These are phyloP conservation scores for Aspergillus funiculosus DNA, from an alignment of 495 filamentous ascomycete genomes.

Conservation along the genomic window DNA sequence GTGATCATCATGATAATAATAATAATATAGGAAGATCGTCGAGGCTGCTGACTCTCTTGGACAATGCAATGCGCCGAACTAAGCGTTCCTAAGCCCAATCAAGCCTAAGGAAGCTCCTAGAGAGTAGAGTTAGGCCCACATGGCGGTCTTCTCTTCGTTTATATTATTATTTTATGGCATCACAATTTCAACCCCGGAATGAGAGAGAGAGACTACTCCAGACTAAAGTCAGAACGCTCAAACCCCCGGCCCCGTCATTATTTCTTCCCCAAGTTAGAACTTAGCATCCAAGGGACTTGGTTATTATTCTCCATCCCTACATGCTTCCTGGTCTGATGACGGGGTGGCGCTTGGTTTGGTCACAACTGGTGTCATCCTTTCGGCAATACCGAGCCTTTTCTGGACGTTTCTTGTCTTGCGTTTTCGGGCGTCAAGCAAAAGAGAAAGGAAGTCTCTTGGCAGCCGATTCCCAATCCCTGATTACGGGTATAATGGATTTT, in stretches of 20 bases:
- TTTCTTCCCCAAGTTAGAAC: background rate
- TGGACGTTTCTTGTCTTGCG: background rate
- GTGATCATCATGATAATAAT: too few relatives aligned
- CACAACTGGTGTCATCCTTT: constrained; percentile 2
- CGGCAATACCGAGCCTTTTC: background rate
- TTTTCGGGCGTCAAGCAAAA: background rate
- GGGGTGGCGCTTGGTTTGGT: constrained; percentile 1
- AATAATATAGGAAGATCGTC: background rate
- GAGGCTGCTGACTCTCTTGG: background rate
- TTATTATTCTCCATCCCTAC: background rate
- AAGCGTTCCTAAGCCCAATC: background rate
- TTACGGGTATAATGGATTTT: too few relatives aligned
- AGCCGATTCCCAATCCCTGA: too few relatives aligned
- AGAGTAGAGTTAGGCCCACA: background rate
- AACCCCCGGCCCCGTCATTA: background rate
- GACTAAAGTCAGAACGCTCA: background rate
- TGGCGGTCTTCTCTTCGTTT: background rate
- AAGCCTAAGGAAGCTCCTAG: background rate
- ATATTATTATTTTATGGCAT: too few relatives aligned
- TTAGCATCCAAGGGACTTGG: background rate
- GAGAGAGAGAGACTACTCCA: too few relatives aligned
- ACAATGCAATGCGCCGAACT: background rate
- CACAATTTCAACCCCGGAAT: background rate
- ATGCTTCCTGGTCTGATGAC: background rate
- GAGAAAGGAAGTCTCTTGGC: background rate